These are phyloP conservation scores for Trypanosoma vivax DNA, from an alignment of 208 protist species.

Conservation along the genomic window DNA sequence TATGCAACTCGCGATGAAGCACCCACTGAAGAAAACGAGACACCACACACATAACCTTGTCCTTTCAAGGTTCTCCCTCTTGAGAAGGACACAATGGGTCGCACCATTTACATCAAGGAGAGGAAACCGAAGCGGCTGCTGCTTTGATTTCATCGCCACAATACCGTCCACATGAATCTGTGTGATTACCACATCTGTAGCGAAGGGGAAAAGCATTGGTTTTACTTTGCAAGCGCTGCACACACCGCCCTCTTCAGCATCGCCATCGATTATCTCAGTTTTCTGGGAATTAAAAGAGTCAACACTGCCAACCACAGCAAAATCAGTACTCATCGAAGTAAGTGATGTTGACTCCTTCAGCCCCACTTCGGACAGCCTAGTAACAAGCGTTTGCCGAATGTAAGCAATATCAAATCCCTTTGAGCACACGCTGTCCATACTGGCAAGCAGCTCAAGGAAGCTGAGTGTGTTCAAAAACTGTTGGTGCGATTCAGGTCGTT, in stretches of 20 bases:
- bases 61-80: slow-evolving; percentile 67
- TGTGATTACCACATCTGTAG: slow-evolving; percentile 15
- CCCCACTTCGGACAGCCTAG: neutral
- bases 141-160: slow-evolving; percentile 16
- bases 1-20: slow-evolving; percentile 30
- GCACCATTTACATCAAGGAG: slow-evolving; percentile 11
- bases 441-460: slow-evolving; percentile 13
- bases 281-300: no score
- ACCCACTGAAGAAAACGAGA: slow-evolving; percentile 51
- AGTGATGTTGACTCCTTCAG: no score
- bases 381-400: slow-evolving; percentile 1
- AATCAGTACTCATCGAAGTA: no score
- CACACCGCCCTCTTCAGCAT: neutral
- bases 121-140: slow-evolving; percentile 22
- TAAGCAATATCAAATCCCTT: slow-evolving; percentile 1
- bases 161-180: slow-evolving; percentile 15
- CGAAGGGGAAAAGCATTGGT: slow-evolving; percentile 27
- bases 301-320: no score
- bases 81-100: slow-evolving; percentile 59
- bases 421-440: neutral
- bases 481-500: slow-evolving; percentile 8
- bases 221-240: neutral
- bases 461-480: slow-evolving; percentile 18
- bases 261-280: no score
- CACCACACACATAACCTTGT: slow-evolving; percentile 78